These are phyloP conservation scores for Tylopilus balloui DNA, from an alignment of 768 basidiomycete genomes.

Conservation along the genomic window DNA sequence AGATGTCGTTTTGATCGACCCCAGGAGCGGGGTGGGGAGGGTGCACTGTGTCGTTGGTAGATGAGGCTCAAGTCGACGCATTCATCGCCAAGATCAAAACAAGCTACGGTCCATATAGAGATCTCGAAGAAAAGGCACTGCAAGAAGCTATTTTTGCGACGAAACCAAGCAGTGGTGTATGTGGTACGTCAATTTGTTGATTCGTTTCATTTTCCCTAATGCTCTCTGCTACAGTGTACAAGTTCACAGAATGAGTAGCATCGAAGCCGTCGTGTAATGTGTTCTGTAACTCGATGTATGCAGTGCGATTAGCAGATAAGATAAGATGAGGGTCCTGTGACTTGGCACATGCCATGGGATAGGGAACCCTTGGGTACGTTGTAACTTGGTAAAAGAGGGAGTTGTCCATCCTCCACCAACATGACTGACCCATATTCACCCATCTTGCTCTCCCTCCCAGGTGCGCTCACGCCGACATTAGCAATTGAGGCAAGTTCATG, in stretches of 20 bases:
- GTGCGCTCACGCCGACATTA: slow-evolving; percentile 49
- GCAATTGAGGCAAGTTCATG: slow-evolving; percentile 53
- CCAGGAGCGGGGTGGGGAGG: slow-evolving; percentile 90
- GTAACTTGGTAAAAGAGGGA: background rate
- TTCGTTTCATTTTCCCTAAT: background rate
- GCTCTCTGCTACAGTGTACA: slow-evolving; percentile 20
- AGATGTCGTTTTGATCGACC: background rate
- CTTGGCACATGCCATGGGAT: background rate
- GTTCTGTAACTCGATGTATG: no score
- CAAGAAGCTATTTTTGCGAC: slow-evolving; percentile 77
- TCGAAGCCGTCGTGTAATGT: no score
- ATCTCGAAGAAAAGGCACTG: slow-evolving; percentile 53
- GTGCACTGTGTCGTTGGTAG: slow-evolving; percentile 79
- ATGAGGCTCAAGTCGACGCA: slow-evolving; percentile 51
- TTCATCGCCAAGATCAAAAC: slow-evolving; percentile 62
- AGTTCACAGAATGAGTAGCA: slow-evolving; percentile 21
- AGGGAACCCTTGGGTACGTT: background rate
- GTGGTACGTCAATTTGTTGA: slow-evolving; percentile 48
- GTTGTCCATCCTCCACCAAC: background rate
- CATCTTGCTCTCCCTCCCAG: slow-evolving; percentile 48
- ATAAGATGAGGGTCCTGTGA: slow-evolving; percentile 7
- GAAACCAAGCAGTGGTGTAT: slow-evolving; percentile 77
- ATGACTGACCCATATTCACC: slow-evolving; percentile 30
- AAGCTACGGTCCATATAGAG: slow-evolving; percentile 62
- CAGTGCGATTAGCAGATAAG: slow-evolving; percentile 4